phyloP scores from a whole-genome alignment of 169 alveolate species.

The Babesia ovis region DNA sequence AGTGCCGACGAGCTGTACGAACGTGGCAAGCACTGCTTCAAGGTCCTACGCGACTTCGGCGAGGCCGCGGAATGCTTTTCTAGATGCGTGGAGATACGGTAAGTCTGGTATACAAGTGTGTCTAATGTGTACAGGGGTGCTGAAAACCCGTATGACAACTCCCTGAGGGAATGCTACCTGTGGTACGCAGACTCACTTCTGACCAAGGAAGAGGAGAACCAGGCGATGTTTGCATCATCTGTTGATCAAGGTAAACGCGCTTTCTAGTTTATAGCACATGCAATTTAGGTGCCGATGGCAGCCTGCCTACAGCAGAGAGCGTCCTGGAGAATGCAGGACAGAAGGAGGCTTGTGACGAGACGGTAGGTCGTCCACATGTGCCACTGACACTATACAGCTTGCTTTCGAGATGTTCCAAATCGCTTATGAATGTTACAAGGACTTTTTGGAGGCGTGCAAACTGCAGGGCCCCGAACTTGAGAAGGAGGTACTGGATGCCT shows the following conservation, averaged over 20 bases:
- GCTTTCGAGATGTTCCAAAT: conserved; percentile 67
- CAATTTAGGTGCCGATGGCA: conserved; percentile 24
- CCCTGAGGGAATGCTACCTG: conserved; percentile 60
- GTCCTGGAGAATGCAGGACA: conserved; percentile 37
- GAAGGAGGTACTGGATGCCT: conserved; percentile 60
- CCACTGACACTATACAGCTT: conserved; percentile 12
- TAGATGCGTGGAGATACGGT: conserved; percentile 60
- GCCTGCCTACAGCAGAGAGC: conserved; percentile 47
- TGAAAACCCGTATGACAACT: conserved; percentile 37
- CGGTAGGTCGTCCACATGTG: conserved; percentile 13
- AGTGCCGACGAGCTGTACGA: conserved; percentile 58
- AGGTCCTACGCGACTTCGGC: conserved; percentile 32
- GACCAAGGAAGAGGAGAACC: conserved; percentile 67
- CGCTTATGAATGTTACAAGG: conserved; percentile 41
- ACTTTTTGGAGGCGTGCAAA: not conserved
- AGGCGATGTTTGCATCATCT: conserved; percentile 30
- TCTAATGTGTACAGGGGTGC: conserved; percentile 21
- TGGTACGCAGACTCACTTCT: conserved; percentile 69
- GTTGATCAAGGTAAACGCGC: conserved; percentile 33
- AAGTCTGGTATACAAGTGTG: not conserved
- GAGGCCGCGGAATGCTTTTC: conserved; percentile 68
- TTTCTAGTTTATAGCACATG: not conserved
- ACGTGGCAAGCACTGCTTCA: conserved; percentile 47
- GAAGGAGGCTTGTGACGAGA: conserved; percentile 39
- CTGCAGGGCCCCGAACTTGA: conserved; percentile 25